Percentiles rank a stretch among this genome's conserved stretches.
phyloP scores from a whole-genome alignment of 257 asterid genomes.

The Nicotiana paniculata region DNA sequence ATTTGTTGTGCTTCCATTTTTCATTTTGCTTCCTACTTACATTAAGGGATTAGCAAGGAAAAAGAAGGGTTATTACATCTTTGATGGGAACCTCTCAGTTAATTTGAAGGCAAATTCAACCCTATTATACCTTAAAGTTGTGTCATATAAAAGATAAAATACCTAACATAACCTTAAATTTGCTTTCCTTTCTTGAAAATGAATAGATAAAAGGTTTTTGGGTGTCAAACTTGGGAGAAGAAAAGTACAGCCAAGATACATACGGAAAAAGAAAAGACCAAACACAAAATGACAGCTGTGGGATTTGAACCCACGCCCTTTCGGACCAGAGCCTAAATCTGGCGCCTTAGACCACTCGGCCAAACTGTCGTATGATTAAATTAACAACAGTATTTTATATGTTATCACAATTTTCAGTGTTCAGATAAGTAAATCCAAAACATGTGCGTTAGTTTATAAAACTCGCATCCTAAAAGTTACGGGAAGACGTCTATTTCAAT shows the following conservation, averaged over 20 bases:
- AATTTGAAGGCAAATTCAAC: neutral
- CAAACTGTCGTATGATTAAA: constrained; percentile 52
- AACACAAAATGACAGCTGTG: constrained; percentile 61
- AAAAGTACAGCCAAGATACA: neutral
- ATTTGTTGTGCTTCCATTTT: no score
- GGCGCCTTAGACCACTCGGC: constrained; percentile 99
- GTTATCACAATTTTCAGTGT: no score
- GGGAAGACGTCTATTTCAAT: no score
- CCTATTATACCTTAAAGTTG: neutral
- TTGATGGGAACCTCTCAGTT: neutral
- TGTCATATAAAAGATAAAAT: neutral
- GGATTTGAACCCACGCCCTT: constrained; percentile 99
- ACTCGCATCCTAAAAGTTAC: no score
- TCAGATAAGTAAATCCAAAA: no score
- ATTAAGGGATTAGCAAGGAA: neutral
- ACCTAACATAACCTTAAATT: neutral
- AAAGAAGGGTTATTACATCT: neutral
- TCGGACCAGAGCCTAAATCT: constrained; percentile 99
- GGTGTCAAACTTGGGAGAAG: no score
- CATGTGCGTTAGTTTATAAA: no score
- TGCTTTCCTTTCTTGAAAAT: no score
- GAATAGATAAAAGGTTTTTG: no score
- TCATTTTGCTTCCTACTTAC: neutral
- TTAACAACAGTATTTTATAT: no score
- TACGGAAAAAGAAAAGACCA: neutral